Base-by-base conservation (phyloP, 164 flowering plant genomes). In the Tinospora cordifolia region DNA sequence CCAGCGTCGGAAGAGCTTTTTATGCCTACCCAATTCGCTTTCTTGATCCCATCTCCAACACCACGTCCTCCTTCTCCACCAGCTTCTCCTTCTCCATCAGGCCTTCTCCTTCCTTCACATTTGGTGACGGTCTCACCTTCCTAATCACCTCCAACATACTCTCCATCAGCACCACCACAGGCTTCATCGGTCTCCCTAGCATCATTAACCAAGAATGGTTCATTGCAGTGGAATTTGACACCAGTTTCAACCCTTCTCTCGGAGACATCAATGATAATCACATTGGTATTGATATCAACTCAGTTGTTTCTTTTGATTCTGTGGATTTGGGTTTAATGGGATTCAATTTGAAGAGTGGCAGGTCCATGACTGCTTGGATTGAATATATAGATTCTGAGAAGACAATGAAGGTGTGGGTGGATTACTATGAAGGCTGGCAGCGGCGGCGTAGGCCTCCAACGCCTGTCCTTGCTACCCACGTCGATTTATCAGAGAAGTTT, bases 141-240 rank as follows among this genome's bases (percentile, higher is more conserved):
- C 69, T 90, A 21, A 81, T 90, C 72, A 78, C 90, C 65, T 84
- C 89, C 2, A 71, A 81, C 46, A 57, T 76, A 5, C 65, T 57
- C 14, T 54, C 78, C 25, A 62, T 79, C 60, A 67, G 79, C 63
- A 36, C 30, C 54, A 41, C 76, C 6, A 49, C 67, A 24, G 90
- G 91, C 36, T 78, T 73, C 67, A 73, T 87, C 65, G 91, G 89
- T 14, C 81, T 89, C n/a, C 66, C 74, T 3, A 62, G 49, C 39
- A 3, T 51, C 8, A 63, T 49, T 21, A 39, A 22, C 0, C 74
- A 78, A 69, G 85, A 78, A 65, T 75, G 86, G 7, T 85, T 80
- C 75, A 9, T 90, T 14, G 90, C 91, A 0, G 86, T 90, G 0
- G 96, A 88, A 71, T 88, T 90, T 54, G 96, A 88, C 69, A 87